phyloP scores from a whole-genome alignment of 2,329 filamentous ascomycete species.

The Fusarium beomiforme region DNA sequence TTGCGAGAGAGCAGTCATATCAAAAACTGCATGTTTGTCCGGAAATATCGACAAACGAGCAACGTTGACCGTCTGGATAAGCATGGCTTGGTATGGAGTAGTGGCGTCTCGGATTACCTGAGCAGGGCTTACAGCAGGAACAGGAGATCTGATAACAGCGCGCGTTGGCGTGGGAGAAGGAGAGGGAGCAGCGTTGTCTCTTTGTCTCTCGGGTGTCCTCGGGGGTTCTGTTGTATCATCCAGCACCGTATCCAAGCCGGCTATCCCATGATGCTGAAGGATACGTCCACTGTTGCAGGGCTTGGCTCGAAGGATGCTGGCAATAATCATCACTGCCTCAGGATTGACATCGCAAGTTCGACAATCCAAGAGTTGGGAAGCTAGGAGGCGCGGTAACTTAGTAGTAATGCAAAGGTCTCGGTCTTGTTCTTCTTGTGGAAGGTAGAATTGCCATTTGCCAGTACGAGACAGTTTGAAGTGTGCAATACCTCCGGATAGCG shows the following conservation, averaged over 20 bases:
- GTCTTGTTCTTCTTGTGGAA: background rate
- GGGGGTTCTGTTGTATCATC: background rate
- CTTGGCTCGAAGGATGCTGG: background rate
- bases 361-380: background rate
- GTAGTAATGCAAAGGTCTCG: background rate
- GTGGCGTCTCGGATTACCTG: background rate
- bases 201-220: background rate
- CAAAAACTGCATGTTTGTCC: background rate
- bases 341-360: background rate
- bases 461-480: background rate
- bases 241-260: accelerated
- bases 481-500: background rate
- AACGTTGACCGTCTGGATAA: background rate
- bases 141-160: background rate
- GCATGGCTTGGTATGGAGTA: background rate
- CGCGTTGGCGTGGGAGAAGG: background rate
- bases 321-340: background rate
- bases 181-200: background rate
- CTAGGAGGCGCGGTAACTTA: background rate
- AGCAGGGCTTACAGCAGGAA: background rate
- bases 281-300: background rate
- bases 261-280: background rate
- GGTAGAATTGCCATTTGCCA: background rate
- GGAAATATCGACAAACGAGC: background rate
- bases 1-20: background rate